These are phyloP conservation scores for Plasmodium relictum DNA, from an alignment of 169 alveolate genomes.

Conservation along the genomic window DNA sequence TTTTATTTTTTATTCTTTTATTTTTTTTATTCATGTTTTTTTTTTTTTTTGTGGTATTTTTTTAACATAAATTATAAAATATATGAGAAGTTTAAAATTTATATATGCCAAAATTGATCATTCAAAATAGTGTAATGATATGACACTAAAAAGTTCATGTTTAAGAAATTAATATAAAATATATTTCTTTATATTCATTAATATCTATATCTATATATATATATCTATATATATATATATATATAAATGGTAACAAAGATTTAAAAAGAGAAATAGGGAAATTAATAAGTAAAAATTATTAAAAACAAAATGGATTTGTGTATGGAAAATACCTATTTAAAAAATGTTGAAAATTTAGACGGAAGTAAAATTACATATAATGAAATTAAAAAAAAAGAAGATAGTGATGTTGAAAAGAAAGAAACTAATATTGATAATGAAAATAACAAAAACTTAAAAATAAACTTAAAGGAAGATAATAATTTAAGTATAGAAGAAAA, in stretches of 20 bases:
- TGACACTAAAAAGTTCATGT: too few relatives aligned
- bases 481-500: not conserved
- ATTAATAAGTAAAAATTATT: not conserved
- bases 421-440: conserved; percentile 8
- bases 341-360: not conserved
- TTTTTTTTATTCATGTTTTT: too few relatives aligned
- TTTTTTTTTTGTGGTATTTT: too few relatives aligned
- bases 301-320: not conserved
- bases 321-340: not conserved
- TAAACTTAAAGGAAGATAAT: not conserved
- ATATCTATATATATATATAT: conserved; percentile 4
- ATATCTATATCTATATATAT: not conserved
- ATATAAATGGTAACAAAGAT: not conserved
- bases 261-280: not conserved
- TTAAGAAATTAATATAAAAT: too few relatives aligned
- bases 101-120: too few relatives aligned
- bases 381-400: not conserved
- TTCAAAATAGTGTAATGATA: too few relatives aligned
- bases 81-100: too few relatives aligned
- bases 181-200: too few relatives aligned
- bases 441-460: conserved; percentile 8
- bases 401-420: conserved; percentile 12
- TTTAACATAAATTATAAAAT: too few relatives aligned
- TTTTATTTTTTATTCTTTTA: too few relatives aligned
- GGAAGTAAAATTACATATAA: not conserved